Conservation (phyloP, 352 stramenopile genomes). For the Aphanomyces invadans region DNA sequence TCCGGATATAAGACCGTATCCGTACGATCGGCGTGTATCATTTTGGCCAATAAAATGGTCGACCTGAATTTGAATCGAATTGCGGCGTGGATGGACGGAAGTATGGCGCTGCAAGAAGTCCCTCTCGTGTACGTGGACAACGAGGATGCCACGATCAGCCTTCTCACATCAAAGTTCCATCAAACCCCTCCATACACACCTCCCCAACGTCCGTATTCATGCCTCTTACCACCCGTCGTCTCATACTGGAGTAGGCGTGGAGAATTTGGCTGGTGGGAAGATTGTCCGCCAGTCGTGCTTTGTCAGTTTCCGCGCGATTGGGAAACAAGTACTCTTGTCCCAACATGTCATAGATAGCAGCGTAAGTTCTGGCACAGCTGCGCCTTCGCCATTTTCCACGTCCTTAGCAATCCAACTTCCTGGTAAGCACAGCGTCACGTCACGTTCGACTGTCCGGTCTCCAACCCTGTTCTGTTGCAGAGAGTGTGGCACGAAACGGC, state of each 20-base stretch:
- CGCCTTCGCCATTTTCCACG: too few species aligned
- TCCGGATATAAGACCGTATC: neutral
- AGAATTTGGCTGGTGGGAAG: neutral
- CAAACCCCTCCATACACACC: conserved; percentile 6
- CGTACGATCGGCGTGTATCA: neutral
- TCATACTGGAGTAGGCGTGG: neutral
- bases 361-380: neutral
- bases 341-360: neutral
- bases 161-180: conserved; percentile 4
- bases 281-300: neutral
- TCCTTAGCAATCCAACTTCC: conserved; percentile 12
- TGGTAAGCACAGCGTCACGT: neutral
- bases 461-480: neutral
- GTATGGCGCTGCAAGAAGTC: conserved; percentile 2
- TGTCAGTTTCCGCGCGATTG: conserved; percentile 16
- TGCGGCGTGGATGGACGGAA: conserved; percentile 7
- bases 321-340: conserved; percentile 14
- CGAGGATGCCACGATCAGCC: neutral
- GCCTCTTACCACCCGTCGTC: neutral
- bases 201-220: conserved; percentile 1
- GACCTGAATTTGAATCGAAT: conserved; percentile 4
- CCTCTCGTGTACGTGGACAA: conserved; percentile 17
- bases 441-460: neutral
- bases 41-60: conserved; percentile 15
- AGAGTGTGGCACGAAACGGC: conserved; percentile 8